These are phyloP conservation scores for Neurospora sp. DNA, from an alignment of 2,329 filamentous ascomycete genomes.

Conservation along the genomic window DNA sequence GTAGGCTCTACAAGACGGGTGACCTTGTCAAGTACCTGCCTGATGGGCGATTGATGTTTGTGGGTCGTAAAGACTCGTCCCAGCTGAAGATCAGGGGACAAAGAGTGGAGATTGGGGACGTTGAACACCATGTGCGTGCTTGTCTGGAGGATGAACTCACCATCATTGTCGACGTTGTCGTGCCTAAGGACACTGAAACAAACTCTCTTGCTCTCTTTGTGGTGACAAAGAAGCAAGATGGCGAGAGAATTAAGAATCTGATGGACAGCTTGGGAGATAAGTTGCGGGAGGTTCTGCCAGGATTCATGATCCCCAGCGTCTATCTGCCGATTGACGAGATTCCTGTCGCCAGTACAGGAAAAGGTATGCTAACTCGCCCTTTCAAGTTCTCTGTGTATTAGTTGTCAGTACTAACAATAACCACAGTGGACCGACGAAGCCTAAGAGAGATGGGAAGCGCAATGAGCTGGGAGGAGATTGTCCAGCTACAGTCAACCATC, in stretches of 20 bases:
- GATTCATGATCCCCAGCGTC: slow-evolving; percentile 30
- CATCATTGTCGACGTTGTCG: slow-evolving; percentile 39
- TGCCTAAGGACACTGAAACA: slow-evolving; percentile 13
- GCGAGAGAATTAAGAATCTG: slow-evolving; percentile 5
- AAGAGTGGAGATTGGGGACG: slow-evolving; percentile 43
- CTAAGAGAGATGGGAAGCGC: slow-evolving; percentile 27
- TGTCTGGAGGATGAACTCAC: slow-evolving; percentile 28
- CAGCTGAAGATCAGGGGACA: slow-evolving; percentile 53
- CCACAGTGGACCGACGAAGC: neutral
- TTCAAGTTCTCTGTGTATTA: rapidly evolving
- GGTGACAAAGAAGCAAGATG: slow-evolving; percentile 6
- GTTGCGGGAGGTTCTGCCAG: slow-evolving; percentile 16
- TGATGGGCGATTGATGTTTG: slow-evolving; percentile 28
- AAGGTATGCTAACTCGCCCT: slow-evolving; percentile 13
- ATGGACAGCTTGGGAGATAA: slow-evolving; percentile 12
- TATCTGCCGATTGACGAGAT: slow-evolving; percentile 33
- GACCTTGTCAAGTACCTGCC: slow-evolving; percentile 35
- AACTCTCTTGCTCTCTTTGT: slow-evolving; percentile 24
- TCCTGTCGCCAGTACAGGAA: slow-evolving; percentile 34
- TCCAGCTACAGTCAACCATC: neutral
- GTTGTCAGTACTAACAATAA: too few relatives aligned
- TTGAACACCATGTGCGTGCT: slow-evolving; percentile 31
- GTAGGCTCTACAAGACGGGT: slow-evolving; percentile 37
- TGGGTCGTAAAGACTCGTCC: slow-evolving; percentile 43
- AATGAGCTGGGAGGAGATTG: slow-evolving; percentile 10